Conservation (phyloP, 345 rosid genomes). For the Boechera stricta region DNA sequence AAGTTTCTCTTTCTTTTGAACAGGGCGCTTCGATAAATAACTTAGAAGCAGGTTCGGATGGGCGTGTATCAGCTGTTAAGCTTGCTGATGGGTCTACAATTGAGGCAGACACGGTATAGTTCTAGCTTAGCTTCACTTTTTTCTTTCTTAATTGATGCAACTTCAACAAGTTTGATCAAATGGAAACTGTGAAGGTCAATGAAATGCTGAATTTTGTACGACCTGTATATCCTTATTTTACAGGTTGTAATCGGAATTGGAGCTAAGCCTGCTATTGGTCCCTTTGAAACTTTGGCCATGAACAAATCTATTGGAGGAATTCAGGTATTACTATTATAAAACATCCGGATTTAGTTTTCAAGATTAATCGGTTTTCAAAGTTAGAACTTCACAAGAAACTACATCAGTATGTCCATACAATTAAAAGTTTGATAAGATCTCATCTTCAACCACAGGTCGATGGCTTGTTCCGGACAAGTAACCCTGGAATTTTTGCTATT, state of each 20-base stretch:
- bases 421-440: conserved; percentile 25
- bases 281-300: conserved; percentile 73
- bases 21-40: conserved; percentile 81
- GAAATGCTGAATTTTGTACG: background rate
- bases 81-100: conserved; percentile 85
- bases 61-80: conserved; percentile 71
- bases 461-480: conserved; percentile 75
- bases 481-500: conserved; percentile 92
- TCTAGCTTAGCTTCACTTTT: conserved; percentile 30
- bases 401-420: background rate
- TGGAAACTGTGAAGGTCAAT: conserved; percentile 22
- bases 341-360: background rate
- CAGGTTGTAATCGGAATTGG: conserved; percentile 92
- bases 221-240: conserved; percentile 22
- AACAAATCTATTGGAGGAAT: conserved; percentile 77
- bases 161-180: conserved; percentile 20
- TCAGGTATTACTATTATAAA: conserved; percentile 56
- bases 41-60: conserved; percentile 82
- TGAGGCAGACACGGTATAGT: conserved; percentile 76
- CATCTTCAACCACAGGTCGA: conserved; percentile 66
- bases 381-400: background rate
- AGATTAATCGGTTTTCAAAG: background rate
- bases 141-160: conserved; percentile 15
- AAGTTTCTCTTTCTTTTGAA: conserved; percentile 34
- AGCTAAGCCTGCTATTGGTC: conserved; percentile 83